Evolutionary conservation across 768 basidiomycete genomes (phyloP).

Genomic region (Glaciozyma antarctica): DNA sequence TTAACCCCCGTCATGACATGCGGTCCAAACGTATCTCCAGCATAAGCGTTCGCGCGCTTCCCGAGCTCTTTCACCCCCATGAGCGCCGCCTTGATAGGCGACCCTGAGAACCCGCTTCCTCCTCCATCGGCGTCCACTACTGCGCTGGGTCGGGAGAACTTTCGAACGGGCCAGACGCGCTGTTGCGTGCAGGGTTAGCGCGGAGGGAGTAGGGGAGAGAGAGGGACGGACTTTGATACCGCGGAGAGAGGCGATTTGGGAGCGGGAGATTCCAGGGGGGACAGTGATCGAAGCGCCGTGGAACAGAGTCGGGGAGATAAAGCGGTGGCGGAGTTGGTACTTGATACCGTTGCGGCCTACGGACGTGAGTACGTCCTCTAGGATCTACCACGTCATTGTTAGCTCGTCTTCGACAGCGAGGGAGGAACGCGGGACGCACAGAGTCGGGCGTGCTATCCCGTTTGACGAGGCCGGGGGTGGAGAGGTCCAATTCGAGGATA

Average conservation of each 20-base stretch:
- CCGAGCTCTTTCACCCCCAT: too few species aligned
- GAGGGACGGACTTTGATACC: conserved; percentile 19
- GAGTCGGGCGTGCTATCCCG: conserved; percentile 14
- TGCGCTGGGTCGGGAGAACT: background rate
- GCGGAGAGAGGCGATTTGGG: conserved; percentile 3
- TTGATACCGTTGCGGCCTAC: background rate
- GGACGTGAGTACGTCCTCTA: conserved; percentile 15
- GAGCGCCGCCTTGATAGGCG: too few species aligned
- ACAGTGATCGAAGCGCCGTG: conserved; percentile 22
- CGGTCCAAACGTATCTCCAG: conserved; percentile 1
- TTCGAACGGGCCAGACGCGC: conserved; percentile 16
- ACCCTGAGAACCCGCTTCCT: too few species aligned
- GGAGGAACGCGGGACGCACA: background rate
- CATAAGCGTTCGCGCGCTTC: too few species aligned
- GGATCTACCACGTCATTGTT: conserved; percentile 5
- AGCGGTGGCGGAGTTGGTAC: conserved; percentile 10
- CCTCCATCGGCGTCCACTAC: background rate
- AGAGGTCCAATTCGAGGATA: conserved; percentile 13
- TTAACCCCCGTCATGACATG: conserved; percentile 47
- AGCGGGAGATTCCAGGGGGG: background rate
- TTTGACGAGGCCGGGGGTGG: background rate
- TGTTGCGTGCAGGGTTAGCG: background rate
- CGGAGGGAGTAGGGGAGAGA: background rate
- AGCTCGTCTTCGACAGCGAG: background rate
- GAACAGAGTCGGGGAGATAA: conserved; percentile 13